These are phyloP conservation scores for Beauveria scarabaeidicola DNA, from an alignment of 2,329 filamentous ascomycete species.

Conservation along the genomic window DNA sequence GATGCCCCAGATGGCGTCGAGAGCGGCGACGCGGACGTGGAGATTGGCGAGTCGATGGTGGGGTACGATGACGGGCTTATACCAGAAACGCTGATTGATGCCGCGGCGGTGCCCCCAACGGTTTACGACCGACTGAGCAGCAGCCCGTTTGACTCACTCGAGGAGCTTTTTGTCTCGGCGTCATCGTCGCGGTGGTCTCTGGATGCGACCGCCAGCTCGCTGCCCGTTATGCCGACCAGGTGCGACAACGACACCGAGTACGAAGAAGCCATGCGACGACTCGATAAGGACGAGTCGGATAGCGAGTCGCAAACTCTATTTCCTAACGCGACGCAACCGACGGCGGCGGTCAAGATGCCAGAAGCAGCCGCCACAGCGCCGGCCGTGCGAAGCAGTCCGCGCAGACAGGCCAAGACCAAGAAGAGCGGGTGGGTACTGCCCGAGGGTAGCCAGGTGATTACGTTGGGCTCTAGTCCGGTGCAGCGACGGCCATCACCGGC, in stretches of 20 bases:
- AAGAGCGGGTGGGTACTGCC: slow-evolving; percentile 18
- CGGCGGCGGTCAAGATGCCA: not conserved
- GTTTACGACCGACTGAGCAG: slow-evolving; percentile 16
- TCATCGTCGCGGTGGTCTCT: slow-evolving; percentile 26
- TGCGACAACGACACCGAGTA: slow-evolving; percentile 29
- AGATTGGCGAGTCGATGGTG: not conserved
- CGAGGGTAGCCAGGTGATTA: slow-evolving; percentile 25
- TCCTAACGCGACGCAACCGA: slow-evolving; percentile 26
- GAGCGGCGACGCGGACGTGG: slow-evolving; percentile 24
- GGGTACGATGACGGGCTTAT: slow-evolving; percentile 13
- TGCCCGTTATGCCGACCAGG: slow-evolving; percentile 18
- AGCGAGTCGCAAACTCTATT: slow-evolving; percentile 23
- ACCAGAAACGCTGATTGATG: slow-evolving; percentile 15
- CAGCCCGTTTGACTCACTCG: slow-evolving; percentile 26
- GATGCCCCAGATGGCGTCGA: slow-evolving; percentile 21
- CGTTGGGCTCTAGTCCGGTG: slow-evolving; percentile 20
- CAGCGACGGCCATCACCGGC: not conserved
- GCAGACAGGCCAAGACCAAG: slow-evolving; percentile 3
- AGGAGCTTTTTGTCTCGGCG: slow-evolving; percentile 35
- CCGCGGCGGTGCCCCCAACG: not conserved
- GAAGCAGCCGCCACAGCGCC: slow-evolving; percentile 12
- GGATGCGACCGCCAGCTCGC: slow-evolving; percentile 16
- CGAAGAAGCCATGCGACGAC: slow-evolving; percentile 34
- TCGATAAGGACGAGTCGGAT: slow-evolving; percentile 26
- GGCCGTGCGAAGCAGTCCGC: slow-evolving; percentile 9